Base-by-base conservation (phyloP, 768 basidiomycete genomes). In the Leccinellum luteum region DNA sequence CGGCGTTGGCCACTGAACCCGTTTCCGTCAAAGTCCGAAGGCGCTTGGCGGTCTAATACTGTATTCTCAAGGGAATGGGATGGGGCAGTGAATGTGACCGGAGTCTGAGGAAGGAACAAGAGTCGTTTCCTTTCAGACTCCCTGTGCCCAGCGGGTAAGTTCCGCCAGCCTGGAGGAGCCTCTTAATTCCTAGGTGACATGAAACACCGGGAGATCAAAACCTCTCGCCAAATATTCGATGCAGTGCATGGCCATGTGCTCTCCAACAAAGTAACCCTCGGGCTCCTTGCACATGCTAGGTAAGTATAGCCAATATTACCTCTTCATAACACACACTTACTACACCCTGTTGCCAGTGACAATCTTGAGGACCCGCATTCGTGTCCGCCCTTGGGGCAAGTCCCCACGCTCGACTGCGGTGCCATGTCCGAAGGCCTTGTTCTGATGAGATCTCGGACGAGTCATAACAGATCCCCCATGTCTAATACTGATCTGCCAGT, bases 291-390 rank as follows among this genome's bases (percentile, higher is more conserved):
- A 35, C 7, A 17, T 35, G 34, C 15, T 35, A 35, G 15, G 15
- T 35, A 35, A 6, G 27, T 27, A 27, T 27, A 27, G 27, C 27
- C 27, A 3, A 6, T 28, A 28, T 25, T 4, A 2, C 28, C 28
- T 7, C 27, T 28, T 28, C 34, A 35, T 35, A 35, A 35, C 15
- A 38, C 35, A n/a, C 10, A 38, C 35, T n/a, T 38, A 38, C 17
- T 96, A 98, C 70, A n/a, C n/a, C n/a, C 98, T 96, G 52, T 96
- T 77, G 65, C 90, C n/a, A n/a, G n/a, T 93, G 43, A 98, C 94
- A 51, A 95, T 79, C 69, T 84, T 89, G 3, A n/a, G 90, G 88
- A 0, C 89, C 85, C 9, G 98, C 90, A 63, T 93, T 90, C 7
- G 92, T 94, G 73, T 96, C 92, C 48, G 90, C 87, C 14, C 96